Conservation (phyloP, 2,329 filamentous ascomycete species). For the Trichoderma polysporum region DNA sequence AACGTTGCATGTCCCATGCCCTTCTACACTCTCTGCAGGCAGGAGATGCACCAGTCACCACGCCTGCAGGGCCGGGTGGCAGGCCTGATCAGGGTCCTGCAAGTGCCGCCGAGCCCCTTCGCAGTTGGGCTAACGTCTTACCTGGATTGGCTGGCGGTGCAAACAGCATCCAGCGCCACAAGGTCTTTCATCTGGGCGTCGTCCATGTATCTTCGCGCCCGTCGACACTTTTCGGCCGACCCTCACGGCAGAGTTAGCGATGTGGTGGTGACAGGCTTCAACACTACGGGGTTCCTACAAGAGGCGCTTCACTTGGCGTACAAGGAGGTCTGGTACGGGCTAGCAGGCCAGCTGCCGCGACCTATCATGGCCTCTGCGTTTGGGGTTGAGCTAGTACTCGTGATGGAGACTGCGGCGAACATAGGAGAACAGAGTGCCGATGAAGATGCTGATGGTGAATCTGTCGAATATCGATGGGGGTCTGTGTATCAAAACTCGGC, state of each 20-base stretch:
- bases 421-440: neutral
- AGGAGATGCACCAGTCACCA: constrained; percentile 28
- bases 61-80: constrained; percentile 32
- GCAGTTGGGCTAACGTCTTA: constrained; percentile 30
- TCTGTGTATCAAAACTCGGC: neutral
- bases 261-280: constrained; percentile 26
- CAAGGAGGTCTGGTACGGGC: constrained; percentile 30
- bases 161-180: constrained; percentile 27
- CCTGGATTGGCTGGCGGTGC: constrained; percentile 35
- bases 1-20: constrained; percentile 6
- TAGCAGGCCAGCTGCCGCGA: constrained; percentile 34
- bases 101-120: constrained; percentile 25
- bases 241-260: neutral
- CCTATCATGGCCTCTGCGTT: constrained; percentile 30
- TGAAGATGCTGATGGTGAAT: neutral
- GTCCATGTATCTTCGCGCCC: constrained; percentile 30
- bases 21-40: constrained; percentile 25
- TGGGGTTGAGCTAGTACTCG: constrained; percentile 21
- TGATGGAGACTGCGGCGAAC: neutral
- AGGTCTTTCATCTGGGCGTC: constrained; percentile 34
- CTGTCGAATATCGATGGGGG: neutral
- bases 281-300: constrained; percentile 29
- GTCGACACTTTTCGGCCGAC: constrained; percentile 26
- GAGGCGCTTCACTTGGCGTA: constrained; percentile 35
- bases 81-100: constrained; percentile 34